Evolutionary conservation across 169 alveolate genomes (phyloP).

Genomic region (Cystoisospora suis): DNA sequence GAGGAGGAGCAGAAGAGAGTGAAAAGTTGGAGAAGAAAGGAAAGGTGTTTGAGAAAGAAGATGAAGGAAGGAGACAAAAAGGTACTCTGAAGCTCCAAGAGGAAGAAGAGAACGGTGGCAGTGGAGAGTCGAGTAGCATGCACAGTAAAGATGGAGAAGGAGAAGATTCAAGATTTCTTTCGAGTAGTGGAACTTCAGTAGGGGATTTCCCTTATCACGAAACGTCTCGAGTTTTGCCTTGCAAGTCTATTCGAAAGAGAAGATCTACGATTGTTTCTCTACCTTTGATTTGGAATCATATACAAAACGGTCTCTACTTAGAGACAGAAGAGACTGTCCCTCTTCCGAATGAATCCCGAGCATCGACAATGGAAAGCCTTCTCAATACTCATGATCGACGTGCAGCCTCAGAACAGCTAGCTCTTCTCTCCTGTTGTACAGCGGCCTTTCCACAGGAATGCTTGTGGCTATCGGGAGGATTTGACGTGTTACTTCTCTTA

Average conservation of each 20-base stretch:
- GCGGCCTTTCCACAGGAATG: neutral
- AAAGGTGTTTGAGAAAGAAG: neutral
- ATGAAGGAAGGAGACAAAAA: neutral
- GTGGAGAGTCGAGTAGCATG: too few relatives aligned
- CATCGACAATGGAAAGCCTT: neutral
- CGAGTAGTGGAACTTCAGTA: too few relatives aligned
- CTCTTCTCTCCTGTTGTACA: slow-evolving; percentile 22
- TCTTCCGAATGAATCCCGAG: neutral
- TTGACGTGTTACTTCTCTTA: neutral
- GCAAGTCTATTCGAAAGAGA: too few relatives aligned
- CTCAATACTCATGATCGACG: neutral
- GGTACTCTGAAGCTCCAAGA: too few relatives aligned
- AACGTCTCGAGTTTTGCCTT: too few relatives aligned
- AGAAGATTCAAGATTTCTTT: too few relatives aligned
- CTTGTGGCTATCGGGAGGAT: neutral
- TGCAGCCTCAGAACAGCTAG: neutral
- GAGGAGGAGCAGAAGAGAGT: neutral
- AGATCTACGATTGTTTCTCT: too few relatives aligned
- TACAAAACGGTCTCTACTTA: neutral
- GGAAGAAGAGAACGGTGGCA: too few relatives aligned
- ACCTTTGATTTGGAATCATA: too few relatives aligned
- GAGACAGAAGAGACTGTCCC: neutral
- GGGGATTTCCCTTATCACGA: too few relatives aligned
- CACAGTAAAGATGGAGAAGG: too few relatives aligned
- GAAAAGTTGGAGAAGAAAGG: neutral